Conservation (phyloP, 345 rosid genomes). For the Ceriops tagal region DNA sequence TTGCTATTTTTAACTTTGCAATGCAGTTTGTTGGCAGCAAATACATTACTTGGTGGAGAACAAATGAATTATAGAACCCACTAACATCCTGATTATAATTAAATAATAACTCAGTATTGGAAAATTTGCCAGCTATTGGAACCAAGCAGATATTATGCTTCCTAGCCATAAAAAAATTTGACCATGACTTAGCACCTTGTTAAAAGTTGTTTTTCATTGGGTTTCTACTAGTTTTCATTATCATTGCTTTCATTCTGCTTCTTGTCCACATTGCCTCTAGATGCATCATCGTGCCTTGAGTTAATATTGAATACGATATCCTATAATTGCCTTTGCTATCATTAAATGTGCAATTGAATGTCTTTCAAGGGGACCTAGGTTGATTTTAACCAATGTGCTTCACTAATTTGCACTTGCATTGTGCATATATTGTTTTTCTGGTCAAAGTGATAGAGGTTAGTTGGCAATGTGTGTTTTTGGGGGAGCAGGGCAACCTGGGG, state of each 20-base stretch:
- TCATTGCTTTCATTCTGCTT: neutral
- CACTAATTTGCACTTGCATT: neutral
- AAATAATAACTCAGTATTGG: too few relatives aligned
- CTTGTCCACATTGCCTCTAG: neutral
- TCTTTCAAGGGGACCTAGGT: neutral
- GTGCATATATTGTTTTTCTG: neutral
- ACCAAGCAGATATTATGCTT: neutral
- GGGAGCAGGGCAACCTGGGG: conserved; percentile 30
- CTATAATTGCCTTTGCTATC: conserved; percentile 2
- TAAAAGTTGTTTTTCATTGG: neutral
- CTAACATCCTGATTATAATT: too few relatives aligned
- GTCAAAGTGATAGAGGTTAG: conserved; percentile 11
- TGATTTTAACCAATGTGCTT: conserved; percentile 1
- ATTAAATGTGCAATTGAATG: conserved; percentile 1
- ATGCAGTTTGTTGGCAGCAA: too few relatives aligned
- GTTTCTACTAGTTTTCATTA: neutral
- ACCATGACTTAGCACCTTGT: neutral
- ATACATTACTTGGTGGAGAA: too few relatives aligned
- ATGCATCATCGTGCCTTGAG: neutral
- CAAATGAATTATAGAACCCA: too few relatives aligned
- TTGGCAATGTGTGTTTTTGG: conserved; percentile 8
- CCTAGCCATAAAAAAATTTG: neutral
- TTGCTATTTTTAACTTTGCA: too few relatives aligned
- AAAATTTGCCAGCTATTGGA: too few relatives aligned
- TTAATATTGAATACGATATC: neutral